Evolutionary conservation across 2,329 filamentous ascomycete species (phyloP).

Genomic region (Fonsecaea erecta): DNA sequence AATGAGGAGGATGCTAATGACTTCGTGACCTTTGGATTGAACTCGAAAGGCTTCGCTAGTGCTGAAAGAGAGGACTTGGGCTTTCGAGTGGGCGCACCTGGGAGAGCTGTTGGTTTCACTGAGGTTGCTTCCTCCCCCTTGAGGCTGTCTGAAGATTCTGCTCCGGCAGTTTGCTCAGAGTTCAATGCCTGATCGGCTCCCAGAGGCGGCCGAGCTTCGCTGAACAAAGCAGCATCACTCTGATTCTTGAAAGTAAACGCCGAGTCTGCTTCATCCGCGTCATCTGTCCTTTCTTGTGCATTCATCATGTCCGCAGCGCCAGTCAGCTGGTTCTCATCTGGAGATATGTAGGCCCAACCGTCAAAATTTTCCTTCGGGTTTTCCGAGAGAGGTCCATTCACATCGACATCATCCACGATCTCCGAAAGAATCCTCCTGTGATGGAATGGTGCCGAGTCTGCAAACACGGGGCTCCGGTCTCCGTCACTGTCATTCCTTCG

Average conservation of each 20-base stretch:
- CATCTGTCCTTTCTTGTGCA: slow-evolving; percentile 44
- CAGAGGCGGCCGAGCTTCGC: slow-evolving; percentile 55
- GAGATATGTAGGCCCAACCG: slow-evolving; percentile 37
- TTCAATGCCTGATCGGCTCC: slow-evolving; percentile 16
- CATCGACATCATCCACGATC: slow-evolving; percentile 26
- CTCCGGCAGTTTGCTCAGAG: slow-evolving; percentile 7
- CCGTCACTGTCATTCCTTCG: slow-evolving; percentile 66
- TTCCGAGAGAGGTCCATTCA: slow-evolving; percentile 16
- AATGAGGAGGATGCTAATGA: slow-evolving; percentile 37
- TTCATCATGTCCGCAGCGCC: slow-evolving; percentile 45
- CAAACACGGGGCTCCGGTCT: slow-evolving; percentile 76
- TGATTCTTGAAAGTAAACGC: slow-evolving; percentile 64
- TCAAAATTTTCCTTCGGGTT: slow-evolving; percentile 28
- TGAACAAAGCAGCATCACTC: slow-evolving; percentile 53
- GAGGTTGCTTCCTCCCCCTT: slow-evolving; percentile 8
- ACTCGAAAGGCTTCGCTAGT: slow-evolving; percentile 70
- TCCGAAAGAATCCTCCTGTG: slow-evolving; percentile 30
- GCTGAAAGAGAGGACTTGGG: slow-evolving; percentile 69
- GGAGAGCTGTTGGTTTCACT: neutral
- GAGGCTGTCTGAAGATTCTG: slow-evolving; percentile 4
- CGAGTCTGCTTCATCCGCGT: slow-evolving; percentile 49
- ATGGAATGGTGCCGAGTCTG: slow-evolving; percentile 51
- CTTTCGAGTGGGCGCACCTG: slow-evolving; percentile 40
- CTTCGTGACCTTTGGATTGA: slow-evolving; percentile 45
- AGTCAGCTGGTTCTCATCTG: slow-evolving; percentile 41